phyloP scores from a whole-genome alignment of 2,329 filamentous ascomycete genomes.

The Ophiostoma triangulosporum region DNA sequence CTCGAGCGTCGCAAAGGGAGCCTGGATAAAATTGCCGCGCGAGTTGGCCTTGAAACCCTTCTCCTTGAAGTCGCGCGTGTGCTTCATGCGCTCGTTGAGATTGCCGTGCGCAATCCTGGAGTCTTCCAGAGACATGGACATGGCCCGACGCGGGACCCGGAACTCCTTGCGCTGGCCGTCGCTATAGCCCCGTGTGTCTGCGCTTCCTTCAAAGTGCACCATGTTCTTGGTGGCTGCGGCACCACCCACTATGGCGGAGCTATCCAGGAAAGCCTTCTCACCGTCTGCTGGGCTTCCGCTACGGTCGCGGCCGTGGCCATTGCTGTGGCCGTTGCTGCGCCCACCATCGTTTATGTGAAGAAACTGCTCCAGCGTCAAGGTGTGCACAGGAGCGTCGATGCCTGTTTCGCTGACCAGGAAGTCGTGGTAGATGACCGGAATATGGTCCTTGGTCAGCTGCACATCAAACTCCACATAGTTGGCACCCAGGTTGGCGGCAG shows the following conservation, averaged over 20 bases:
- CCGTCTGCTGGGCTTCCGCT: neutral
- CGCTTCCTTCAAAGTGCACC: conserved; percentile 6
- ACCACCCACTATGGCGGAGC: neutral
- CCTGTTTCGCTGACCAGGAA: conserved; percentile 96
- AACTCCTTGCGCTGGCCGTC: neutral
- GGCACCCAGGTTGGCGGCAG: conserved; percentile 81
- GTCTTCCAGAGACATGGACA: conserved; percentile 37
- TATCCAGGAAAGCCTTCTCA: neutral
- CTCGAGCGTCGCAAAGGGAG: conserved; percentile 87
- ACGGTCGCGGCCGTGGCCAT: conserved; percentile 11
- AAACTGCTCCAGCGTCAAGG: conserved; percentile 88
- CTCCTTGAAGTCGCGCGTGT: conserved; percentile 86
- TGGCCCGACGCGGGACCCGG: conserved; percentile 32
- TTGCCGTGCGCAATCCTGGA: conserved; percentile 16
- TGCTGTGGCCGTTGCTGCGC: conserved; percentile 9
- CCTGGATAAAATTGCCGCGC: conserved; percentile 87
- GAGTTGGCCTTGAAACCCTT: conserved; percentile 95
- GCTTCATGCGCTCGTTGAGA: conserved; percentile 79
- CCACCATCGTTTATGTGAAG: conserved; percentile 63
- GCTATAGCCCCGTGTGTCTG: conserved; percentile 13
- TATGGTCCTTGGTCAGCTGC: conserved; percentile 95
- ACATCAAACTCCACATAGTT: conserved; percentile 72
- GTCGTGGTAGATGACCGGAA: conserved; percentile 97
- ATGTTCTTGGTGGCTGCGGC: neutral
- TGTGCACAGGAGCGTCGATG: conserved; percentile 92